Percentiles rank a stretch among this genome's conserved stretches.
Evolutionary conservation across 108 stramenopile species (phyloP).

Genomic region (Fistulifera pelliculosa): DNA sequence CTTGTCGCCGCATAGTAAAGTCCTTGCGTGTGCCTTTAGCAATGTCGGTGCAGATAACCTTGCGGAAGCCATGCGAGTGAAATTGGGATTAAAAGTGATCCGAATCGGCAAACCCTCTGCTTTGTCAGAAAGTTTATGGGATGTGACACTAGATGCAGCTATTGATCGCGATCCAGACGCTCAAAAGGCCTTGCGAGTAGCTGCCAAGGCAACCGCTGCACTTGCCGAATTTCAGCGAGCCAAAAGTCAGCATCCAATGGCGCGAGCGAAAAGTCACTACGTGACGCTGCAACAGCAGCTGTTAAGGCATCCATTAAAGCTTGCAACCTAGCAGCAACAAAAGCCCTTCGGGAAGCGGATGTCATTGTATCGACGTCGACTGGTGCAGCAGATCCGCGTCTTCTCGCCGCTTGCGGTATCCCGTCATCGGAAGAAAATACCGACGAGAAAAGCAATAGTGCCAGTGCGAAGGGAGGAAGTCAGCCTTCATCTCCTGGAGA

Average conservation of each 20-base stretch:
- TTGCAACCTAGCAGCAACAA: constrained; percentile 69
- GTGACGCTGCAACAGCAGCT: constrained; percentile 72
- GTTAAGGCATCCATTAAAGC: constrained; percentile 71
- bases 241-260: constrained; percentile 22
- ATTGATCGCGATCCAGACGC: constrained; percentile 66
- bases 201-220: constrained; percentile 53
- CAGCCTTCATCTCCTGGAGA: constrained; percentile 20
- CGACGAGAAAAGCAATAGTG: constrained; percentile 7
- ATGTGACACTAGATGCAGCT: constrained; percentile 66
- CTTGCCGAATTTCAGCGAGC: constrained; percentile 25
- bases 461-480: background rate
- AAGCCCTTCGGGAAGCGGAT: constrained; percentile 91
- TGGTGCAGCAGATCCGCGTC: constrained; percentile 91
- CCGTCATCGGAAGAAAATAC: constrained; percentile 27
- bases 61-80: constrained; percentile 43
- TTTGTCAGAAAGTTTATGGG: constrained; percentile 60
- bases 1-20: constrained; percentile 51
- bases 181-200: constrained; percentile 56
- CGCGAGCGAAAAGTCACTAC: constrained; percentile 37
- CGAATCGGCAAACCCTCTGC: constrained; percentile 79
- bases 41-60: constrained; percentile 88
- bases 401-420: constrained; percentile 85
- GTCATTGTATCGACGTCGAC: constrained; percentile 94
- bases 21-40: constrained; percentile 75
- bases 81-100: constrained; percentile 73